Conservation (phyloP, 495 filamentous ascomycete species). For the Immersiella caudata region DNA sequence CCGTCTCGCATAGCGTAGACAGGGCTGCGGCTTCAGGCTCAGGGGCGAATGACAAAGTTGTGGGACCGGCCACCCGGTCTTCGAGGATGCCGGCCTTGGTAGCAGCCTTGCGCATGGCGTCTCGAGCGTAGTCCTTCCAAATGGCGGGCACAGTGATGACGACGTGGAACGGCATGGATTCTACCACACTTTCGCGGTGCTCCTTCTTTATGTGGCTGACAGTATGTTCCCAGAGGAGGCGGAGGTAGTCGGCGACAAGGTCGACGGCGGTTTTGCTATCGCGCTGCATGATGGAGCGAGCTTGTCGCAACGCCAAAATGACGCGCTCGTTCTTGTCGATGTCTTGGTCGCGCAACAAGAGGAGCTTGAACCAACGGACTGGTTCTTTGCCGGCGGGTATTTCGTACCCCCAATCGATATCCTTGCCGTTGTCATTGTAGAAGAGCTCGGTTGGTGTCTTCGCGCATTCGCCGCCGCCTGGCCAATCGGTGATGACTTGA, state of each 20-base stretch:
- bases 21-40: conserved; percentile 38
- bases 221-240: conserved; percentile 31
- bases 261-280: conserved; percentile 24
- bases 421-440: background rate
- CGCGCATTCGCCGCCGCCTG: background rate
- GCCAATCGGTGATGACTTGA: conserved; percentile 21
- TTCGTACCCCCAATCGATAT: conserved; percentile 33
- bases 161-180: conserved; percentile 26
- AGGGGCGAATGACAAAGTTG: conserved; percentile 25
- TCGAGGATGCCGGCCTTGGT: conserved; percentile 29
- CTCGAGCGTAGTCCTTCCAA: conserved; percentile 30
- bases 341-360: conserved; percentile 34
- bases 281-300: conserved; percentile 12
- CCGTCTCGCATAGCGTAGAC: conserved; percentile 18
- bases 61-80: conserved; percentile 12
- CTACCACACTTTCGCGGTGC: conserved; percentile 9
- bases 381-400: conserved; percentile 22
- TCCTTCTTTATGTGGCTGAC: conserved; percentile 19
- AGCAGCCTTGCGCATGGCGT: conserved; percentile 26
- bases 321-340: background rate
- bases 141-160: conserved; percentile 38
- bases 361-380: conserved; percentile 39
- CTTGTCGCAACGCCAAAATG: no score
- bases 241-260: conserved; percentile 31
- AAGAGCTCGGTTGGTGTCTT: conserved; percentile 28